Percentiles rank a stretch among this genome's conserved stretches.
phyloP scores from a whole-genome alignment of 2,329 filamentous ascomycete genomes.

The Diaporthe citrichinensis region DNA sequence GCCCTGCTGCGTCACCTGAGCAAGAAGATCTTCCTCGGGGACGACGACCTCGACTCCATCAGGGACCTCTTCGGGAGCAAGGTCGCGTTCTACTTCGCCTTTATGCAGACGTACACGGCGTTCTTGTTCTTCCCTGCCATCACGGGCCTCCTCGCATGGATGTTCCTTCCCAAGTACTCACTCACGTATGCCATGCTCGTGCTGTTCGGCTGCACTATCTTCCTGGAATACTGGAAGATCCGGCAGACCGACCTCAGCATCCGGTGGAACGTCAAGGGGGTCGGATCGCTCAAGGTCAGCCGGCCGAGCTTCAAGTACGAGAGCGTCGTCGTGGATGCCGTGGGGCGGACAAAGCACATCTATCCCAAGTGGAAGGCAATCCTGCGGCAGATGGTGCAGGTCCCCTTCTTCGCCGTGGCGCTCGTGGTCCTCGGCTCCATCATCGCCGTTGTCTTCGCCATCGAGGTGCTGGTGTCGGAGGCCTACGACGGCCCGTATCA shows the following conservation, averaged over 20 bases:
- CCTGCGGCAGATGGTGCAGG: constrained; percentile 74
- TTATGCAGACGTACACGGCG: constrained; percentile 81
- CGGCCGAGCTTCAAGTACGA: constrained; percentile 76
- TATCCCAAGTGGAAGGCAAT: constrained; percentile 77
- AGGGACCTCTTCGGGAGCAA: constrained; percentile 75
- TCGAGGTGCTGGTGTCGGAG: constrained; percentile 83
- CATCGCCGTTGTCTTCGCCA: constrained; percentile 78
- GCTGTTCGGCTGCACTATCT: constrained; percentile 79
- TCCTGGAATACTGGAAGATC: constrained; percentile 86
- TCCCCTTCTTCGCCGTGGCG: constrained; percentile 77
- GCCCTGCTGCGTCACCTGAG: constrained; percentile 70
- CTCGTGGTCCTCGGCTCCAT: constrained; percentile 72
- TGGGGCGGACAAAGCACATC: constrained; percentile 72
- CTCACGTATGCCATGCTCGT: constrained; percentile 77
- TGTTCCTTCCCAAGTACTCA: constrained; percentile 78
- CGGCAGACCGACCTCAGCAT: constrained; percentile 79
- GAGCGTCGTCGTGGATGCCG: constrained; percentile 71
- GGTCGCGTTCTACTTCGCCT: constrained; percentile 87
- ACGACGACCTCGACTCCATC: constrained; percentile 70
- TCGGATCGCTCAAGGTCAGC: constrained; percentile 76
- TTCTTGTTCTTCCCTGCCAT: constrained; percentile 79
- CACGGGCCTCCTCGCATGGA: constrained; percentile 78
- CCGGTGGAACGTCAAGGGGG: constrained; percentile 80
- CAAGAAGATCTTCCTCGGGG: constrained; percentile 63
- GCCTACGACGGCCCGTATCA: constrained; percentile 80